phyloP scores from a whole-genome alignment of 2,329 filamentous ascomycete species.

The Ophiostoma piceae region DNA sequence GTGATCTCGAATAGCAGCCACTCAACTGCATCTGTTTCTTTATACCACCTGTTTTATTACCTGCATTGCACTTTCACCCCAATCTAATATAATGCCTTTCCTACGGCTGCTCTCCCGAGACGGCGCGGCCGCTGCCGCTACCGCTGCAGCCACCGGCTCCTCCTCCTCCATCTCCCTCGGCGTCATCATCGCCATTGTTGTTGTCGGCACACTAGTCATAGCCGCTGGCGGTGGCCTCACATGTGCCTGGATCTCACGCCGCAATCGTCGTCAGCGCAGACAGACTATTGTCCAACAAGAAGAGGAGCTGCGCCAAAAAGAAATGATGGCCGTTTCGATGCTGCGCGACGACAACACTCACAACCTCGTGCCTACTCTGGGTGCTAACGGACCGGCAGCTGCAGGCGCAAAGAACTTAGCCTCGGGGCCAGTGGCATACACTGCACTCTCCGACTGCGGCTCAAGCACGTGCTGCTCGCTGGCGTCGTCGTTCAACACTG shows the following conservation, averaged over 20 bases:
- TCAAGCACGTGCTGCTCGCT: constrained; percentile 25
- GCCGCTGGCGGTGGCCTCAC: constrained; percentile 42
- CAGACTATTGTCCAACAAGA: constrained; percentile 1
- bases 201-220: constrained; percentile 45
- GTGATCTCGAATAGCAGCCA: background rate
- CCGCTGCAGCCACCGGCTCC: constrained; percentile 17
- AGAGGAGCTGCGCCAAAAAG: constrained; percentile 18
- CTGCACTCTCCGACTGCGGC: constrained; percentile 18
- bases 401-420: background rate
- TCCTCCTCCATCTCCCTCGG: constrained; percentile 25
- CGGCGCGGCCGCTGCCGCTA: constrained; percentile 28
- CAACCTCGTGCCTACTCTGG: constrained; percentile 6
- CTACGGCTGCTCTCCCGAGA: background rate
- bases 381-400: background rate
- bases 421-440: background rate
- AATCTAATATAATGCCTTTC: constrained; percentile 5
- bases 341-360: constrained; percentile 8
- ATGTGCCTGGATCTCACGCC: constrained; percentile 38
- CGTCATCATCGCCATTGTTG: constrained; percentile 41
- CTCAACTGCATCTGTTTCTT: background rate
- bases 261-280: constrained; percentile 16
- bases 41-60: background rate
- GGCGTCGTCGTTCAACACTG: constrained; percentile 17
- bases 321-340: constrained; percentile 22
- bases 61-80: background rate